These are phyloP conservation scores for Meyerozyma athensensis DNA, from an alignment of 1,139 yeast genomes.

Conservation along the genomic window DNA sequence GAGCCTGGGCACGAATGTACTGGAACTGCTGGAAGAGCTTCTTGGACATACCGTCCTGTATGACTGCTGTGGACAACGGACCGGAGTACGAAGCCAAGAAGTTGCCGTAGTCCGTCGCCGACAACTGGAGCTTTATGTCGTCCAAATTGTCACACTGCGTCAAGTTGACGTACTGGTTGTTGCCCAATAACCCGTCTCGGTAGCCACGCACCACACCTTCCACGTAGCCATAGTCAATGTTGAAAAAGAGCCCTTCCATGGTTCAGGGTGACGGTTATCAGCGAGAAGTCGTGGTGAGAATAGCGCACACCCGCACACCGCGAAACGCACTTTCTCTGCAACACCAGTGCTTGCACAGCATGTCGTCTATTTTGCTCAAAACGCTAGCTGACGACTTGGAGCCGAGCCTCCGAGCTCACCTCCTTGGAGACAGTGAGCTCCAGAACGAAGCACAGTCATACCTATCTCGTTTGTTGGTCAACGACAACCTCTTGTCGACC, in stretches of 20 bases:
- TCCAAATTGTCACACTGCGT: slow-evolving; percentile 96
- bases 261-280: slow-evolving; percentile 3
- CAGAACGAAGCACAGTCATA: slow-evolving; percentile 14
- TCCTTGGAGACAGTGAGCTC: slow-evolving; percentile 12
- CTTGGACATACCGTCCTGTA: slow-evolving; percentile 72
- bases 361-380: slow-evolving; percentile 19
- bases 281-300: background rate
- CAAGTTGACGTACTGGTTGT: slow-evolving; percentile 80
- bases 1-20: slow-evolving; percentile 78
- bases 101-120: slow-evolving; percentile 94
- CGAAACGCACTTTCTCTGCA: background rate
- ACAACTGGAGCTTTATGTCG: slow-evolving; percentile 86
- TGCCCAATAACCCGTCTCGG: slow-evolving; percentile 73
- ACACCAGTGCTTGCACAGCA: slow-evolving; percentile 4
- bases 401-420: slow-evolving; percentile 11
- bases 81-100: slow-evolving; percentile 79
- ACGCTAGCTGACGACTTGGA: slow-evolving; percentile 17
- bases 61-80: slow-evolving; percentile 74
- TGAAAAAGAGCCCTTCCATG: slow-evolving; percentile 88
- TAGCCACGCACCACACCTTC: slow-evolving; percentile 96
- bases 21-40: slow-evolving; percentile 81
- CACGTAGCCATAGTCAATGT: slow-evolving; percentile 81
- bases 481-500: slow-evolving; percentile 40
- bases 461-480: slow-evolving; percentile 26
- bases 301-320: background rate